Conservation (phyloP, 176 grass and related monocot genomes). For the Rhipidocladum racemiflorum region DNA sequence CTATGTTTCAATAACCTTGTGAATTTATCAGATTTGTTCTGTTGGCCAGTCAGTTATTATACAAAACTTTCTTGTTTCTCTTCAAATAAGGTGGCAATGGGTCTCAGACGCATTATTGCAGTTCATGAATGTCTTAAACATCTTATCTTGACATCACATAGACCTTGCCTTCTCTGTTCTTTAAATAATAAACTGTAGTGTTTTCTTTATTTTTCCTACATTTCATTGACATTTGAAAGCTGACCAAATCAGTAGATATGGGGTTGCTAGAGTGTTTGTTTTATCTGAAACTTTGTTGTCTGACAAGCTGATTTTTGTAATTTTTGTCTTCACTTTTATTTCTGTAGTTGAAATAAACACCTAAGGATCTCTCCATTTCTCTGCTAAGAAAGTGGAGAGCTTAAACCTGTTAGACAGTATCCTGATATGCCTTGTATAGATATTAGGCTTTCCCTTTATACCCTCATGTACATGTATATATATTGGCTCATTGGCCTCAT, state of each 20-base stretch:
- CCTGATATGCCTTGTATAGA: too few species aligned
- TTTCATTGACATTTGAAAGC: not conserved
- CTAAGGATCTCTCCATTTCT: not conserved
- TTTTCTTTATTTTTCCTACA: not conserved
- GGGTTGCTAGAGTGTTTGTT: not conserved
- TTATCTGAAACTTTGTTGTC: not conserved
- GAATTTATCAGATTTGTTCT: not conserved
- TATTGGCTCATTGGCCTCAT: too few species aligned
- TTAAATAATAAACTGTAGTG: not conserved
- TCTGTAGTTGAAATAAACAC: constrained; percentile 7
- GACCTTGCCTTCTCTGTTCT: not conserved
- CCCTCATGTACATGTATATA: too few species aligned
- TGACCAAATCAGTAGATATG: constrained; percentile 6
- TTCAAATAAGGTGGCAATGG: constrained; percentile 8
- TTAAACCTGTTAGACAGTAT: too few species aligned
- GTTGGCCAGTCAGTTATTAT: not conserved
- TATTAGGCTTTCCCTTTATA: too few species aligned
- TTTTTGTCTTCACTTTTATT: not conserved
- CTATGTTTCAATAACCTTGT: not conserved
- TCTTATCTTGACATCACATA: constrained; percentile 5
- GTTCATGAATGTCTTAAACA: constrained; percentile 2
- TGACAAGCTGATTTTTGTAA: not conserved
- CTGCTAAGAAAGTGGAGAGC: not conserved
- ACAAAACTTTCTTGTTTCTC: not conserved
- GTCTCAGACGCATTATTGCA: not conserved